Evolutionary conservation across 768 basidiomycete genomes (phyloP).

Genomic region (Kwoniella sp.): DNA sequence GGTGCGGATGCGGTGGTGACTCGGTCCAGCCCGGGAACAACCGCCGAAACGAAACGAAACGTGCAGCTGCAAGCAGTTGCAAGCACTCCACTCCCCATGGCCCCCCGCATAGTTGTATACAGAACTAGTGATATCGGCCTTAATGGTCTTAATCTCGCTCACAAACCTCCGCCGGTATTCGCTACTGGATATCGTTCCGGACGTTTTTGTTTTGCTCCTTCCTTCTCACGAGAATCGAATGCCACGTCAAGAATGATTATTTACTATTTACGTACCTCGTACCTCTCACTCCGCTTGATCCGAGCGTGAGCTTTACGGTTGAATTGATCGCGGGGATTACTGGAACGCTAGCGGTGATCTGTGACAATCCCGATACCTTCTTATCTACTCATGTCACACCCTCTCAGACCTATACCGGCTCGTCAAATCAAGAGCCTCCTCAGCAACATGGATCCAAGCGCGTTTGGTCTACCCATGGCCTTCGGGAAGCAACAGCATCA

Average conservation of each 20-base stretch:
- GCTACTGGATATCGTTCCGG: not conserved
- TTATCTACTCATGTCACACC: no score
- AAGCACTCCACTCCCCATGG: not conserved
- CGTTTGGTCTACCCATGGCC: conserved; percentile 10
- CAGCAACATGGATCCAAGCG: conserved; percentile 6
- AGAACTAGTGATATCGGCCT: not conserved
- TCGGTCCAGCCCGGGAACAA: conserved; percentile 5
- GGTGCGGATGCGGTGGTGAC: not conserved
- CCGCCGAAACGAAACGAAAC: not conserved
- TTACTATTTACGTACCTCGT: not conserved
- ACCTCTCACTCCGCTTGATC: no score
- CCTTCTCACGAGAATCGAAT: not conserved
- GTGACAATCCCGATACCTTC: no score
- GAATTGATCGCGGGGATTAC: no score
- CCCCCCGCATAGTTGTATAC: not conserved
- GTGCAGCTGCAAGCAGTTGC: not conserved
- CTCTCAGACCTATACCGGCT: no score
- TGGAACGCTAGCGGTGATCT: no score
- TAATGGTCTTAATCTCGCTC: no score
- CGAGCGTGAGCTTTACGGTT: no score
- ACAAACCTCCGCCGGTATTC: not conserved
- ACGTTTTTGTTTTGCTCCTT: not conserved
- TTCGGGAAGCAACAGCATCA: conserved; percentile 17
- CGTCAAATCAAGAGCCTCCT: not conserved
- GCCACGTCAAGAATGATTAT: not conserved